Conservation (phyloP, 805 yeast genomes). For the Wickerhamiella sergipiensis region DNA sequence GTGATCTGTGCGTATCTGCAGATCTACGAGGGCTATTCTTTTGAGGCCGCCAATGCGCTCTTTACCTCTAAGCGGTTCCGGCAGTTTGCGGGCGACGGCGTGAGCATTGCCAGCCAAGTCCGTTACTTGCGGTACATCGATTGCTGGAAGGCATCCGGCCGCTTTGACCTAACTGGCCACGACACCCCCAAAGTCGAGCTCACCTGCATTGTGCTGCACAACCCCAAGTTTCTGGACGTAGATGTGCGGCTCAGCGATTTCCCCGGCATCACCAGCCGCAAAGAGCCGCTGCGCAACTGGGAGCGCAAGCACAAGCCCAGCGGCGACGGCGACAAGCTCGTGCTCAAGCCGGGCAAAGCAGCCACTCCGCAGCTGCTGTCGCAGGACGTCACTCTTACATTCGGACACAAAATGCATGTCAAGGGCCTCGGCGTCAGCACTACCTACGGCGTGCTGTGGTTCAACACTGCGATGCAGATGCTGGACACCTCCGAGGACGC, state of each 20-base stretch:
- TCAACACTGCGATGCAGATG: slow-evolving; percentile 5
- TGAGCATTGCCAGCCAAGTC: slow-evolving; percentile 56
- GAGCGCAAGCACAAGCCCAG: neutral
- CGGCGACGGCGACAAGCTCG: slow-evolving; percentile 1
- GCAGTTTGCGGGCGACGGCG: slow-evolving; percentile 44
- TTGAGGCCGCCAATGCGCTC: slow-evolving; percentile 34
- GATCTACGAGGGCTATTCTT: slow-evolving; percentile 28
- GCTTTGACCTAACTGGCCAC: neutral
- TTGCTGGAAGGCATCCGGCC: slow-evolving; percentile 14
- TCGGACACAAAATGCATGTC: slow-evolving; percentile 1
- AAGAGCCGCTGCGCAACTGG: neutral
- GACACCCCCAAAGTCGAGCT: slow-evolving; percentile 2
- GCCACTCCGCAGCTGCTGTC: neutral
- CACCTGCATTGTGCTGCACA: slow-evolving; percentile 7
- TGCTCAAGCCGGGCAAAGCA: slow-evolving; percentile 1
- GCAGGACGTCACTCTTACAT: slow-evolving; percentile 1
- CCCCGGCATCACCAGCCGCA: neutral
- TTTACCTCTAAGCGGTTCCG: slow-evolving; percentile 51
- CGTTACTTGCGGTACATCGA: slow-evolving; percentile 52
- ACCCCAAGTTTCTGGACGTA: slow-evolving; percentile 6
- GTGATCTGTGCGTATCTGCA: slow-evolving; percentile 59
- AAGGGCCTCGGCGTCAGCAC: slow-evolving; percentile 2
- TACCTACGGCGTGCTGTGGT: slow-evolving; percentile 1
- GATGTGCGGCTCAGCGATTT: slow-evolving; percentile 4
- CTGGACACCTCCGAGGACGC: neutral